phyloP scores from a whole-genome alignment of 495 filamentous ascomycete genomes.

The Astrothelium subdiscretum region DNA sequence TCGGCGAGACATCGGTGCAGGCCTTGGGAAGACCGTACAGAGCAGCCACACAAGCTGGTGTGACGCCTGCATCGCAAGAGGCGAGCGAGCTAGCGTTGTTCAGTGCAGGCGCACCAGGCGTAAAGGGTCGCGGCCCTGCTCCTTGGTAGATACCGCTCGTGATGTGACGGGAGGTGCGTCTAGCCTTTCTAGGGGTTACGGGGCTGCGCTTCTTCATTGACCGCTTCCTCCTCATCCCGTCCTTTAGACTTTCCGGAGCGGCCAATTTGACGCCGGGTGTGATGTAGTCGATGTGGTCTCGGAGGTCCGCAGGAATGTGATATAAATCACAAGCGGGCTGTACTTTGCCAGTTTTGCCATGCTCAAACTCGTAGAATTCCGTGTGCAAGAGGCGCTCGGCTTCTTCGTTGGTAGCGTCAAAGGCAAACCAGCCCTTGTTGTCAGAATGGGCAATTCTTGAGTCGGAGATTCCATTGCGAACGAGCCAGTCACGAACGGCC shows the following conservation, averaged over 20 bases:
- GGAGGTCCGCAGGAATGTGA: conserved; percentile 10
- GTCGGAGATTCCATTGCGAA: conserved; percentile 2
- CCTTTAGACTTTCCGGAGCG: not conserved
- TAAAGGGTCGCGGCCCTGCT: not conserved
- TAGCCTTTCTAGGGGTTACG: not conserved
- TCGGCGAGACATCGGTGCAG: not conserved
- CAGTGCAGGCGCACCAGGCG: not conserved
- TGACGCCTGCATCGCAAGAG: conserved; percentile 9
- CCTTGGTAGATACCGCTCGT: not conserved
- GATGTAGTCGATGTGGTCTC: conserved; percentile 14
- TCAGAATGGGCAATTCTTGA: conserved; percentile 6
- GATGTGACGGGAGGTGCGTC: not conserved
- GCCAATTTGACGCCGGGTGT: conserved; percentile 13
- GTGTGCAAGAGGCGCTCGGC: conserved; percentile 11
- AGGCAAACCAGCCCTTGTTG: conserved; percentile 13
- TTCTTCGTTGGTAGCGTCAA: conserved; percentile 11
- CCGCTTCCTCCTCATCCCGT: not conserved
- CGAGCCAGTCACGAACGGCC: conserved; percentile 8
- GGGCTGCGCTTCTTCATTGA: not conserved
- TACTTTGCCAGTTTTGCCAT: conserved; percentile 6
- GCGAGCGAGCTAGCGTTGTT: conserved; percentile 1
- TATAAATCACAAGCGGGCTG: conserved; percentile 12
- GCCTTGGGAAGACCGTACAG: conserved; percentile 8
- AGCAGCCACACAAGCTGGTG: conserved; percentile 10
- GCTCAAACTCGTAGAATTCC: conserved; percentile 13